Evolutionary conservation across 129 eudicot genomes (phyloP).

Genomic region (Dittrichia graveolens): DNA sequence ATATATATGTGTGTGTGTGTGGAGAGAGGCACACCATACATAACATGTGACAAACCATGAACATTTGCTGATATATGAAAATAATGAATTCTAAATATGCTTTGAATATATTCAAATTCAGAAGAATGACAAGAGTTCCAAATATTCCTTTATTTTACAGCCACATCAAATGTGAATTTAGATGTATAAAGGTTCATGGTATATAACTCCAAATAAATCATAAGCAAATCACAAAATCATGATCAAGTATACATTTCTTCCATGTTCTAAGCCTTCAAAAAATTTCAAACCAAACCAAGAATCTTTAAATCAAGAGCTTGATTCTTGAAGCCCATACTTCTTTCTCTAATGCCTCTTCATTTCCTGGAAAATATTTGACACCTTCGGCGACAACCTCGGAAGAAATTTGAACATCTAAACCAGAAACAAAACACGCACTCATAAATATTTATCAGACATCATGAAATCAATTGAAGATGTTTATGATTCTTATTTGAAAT

Average conservation of each 20-base stretch:
- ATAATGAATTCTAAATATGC: neutral
- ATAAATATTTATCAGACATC: slow-evolving; percentile 12
- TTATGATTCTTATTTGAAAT: slow-evolving; percentile 3
- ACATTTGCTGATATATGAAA: slow-evolving; percentile 26
- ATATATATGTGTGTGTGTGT: too few relatives aligned
- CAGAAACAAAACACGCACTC: slow-evolving; percentile 30
- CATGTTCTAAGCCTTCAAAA: slow-evolving; percentile 22
- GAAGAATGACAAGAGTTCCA: slow-evolving; percentile 16
- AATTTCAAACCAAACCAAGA: slow-evolving; percentile 12
- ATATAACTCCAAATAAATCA: slow-evolving; percentile 32
- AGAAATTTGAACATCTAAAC: slow-evolving; percentile 80
- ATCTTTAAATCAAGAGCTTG: slow-evolving; percentile 16
- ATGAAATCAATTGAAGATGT: neutral
- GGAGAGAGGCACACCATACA: too few relatives aligned
- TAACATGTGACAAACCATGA: neutral
- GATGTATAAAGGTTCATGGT: slow-evolving; percentile 23
- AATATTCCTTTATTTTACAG: slow-evolving; percentile 32
- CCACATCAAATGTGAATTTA: slow-evolving; percentile 29
- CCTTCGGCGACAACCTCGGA: slow-evolving; percentile 86
- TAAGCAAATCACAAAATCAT: slow-evolving; percentile 19
- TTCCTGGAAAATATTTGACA: slow-evolving; percentile 72
- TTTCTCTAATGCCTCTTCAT: slow-evolving; percentile 83
- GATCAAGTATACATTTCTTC: slow-evolving; percentile 24
- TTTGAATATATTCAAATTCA: slow-evolving; percentile 19
- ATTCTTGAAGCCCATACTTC: slow-evolving; percentile 17